Evolutionary conservation across 2,329 filamentous ascomycete species (phyloP), one percentile per base, ranked within the genome.

Genomic region (Basipetospora chlamydospora): DNA sequence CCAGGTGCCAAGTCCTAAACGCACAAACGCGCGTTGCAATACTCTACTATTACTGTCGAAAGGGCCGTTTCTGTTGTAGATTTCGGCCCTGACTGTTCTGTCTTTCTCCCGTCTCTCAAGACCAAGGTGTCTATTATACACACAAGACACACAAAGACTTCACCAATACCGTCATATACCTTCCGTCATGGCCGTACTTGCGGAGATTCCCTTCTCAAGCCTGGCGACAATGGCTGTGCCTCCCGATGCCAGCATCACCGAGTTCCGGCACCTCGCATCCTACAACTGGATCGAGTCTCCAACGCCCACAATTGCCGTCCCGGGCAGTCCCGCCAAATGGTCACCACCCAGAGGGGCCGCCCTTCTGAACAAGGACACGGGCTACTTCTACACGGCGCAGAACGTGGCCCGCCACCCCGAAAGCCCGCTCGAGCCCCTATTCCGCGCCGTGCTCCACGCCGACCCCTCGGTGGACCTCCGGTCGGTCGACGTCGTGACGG

Each of bases 211-310:
- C 6, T 17, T 15, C 7, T 9, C 9, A 3, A 17, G 20, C 12
- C 28, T 30, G 3, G 13, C 9, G 16, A 22, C 20, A 17, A 22
- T 23, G 13, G 33, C 2, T 31, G 41, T 5, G 4, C 28, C 33
- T 15, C 3, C 30, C 10, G 16, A 23, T 9, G 49, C 50, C 5
- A 39, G 36, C 18, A 63, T 65, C 40, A 55, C 51, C 4, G 44
- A 58, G 21, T 52, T 59, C 7, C 48, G 56, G 36, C 50, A 57
- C 32, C 41, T 67, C 9, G 51, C 64, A 3, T 70, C 66, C 2
- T 70, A 70, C 47, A 68, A 62, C 45, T 69, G 63, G 64, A 52
- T 66, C 35, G 55, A 61, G 35, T 48, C 50, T 17, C 37, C 49
- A 0, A 46, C 40, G 6, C 58, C 62, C 5, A 63, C 58, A 16